A percentile compares a stretch with the other conserved stretches of the same genome.
phyloP scores from a whole-genome alignment of 1,284 basidiomycete species.

The Psilocybe mexicana region DNA sequence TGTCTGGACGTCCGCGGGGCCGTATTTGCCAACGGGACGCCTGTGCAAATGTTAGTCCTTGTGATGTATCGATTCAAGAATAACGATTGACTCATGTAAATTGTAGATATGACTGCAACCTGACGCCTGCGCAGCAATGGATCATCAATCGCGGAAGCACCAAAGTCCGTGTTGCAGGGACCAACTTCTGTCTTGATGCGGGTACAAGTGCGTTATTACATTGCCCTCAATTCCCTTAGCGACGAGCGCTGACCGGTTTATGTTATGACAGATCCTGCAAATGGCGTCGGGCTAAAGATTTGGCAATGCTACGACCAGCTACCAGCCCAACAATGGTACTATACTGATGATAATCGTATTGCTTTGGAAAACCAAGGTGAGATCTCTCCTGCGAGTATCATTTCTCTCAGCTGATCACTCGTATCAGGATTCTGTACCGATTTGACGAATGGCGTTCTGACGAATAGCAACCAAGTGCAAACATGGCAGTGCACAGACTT shows the following conservation, averaged over 20 bases:
- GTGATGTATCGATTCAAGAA: neutral
- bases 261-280: slow-evolving; percentile 23
- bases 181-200: slow-evolving; percentile 34
- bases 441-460: slow-evolving; percentile 24
- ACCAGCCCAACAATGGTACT: slow-evolving; percentile 32
- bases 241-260: neutral
- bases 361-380: slow-evolving; percentile 19
- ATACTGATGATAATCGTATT: slow-evolving; percentile 29
- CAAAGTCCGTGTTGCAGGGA: slow-evolving; percentile 24
- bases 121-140: slow-evolving; percentile 29
- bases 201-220: slow-evolving; percentile 24
- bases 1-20: slow-evolving; percentile 38
- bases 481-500: slow-evolving; percentile 27
- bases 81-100: neutral
- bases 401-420: neutral
- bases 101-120: slow-evolving; percentile 32
- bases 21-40: slow-evolving; percentile 31
- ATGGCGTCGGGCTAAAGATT: slow-evolving; percentile 31
- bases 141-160: slow-evolving; percentile 26
- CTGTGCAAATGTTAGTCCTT: slow-evolving; percentile 33
- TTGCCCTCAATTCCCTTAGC: neutral
- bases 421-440: slow-evolving; percentile 27
- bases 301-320: slow-evolving; percentile 32
- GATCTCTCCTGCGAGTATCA: neutral
- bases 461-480: slow-evolving; percentile 29